Percentiles rank a stretch among this genome's conserved stretches.
These are phyloP conservation scores for Sungouiella thailandica DNA, from an alignment of 805 yeast genomes.

Conservation along the genomic window DNA sequence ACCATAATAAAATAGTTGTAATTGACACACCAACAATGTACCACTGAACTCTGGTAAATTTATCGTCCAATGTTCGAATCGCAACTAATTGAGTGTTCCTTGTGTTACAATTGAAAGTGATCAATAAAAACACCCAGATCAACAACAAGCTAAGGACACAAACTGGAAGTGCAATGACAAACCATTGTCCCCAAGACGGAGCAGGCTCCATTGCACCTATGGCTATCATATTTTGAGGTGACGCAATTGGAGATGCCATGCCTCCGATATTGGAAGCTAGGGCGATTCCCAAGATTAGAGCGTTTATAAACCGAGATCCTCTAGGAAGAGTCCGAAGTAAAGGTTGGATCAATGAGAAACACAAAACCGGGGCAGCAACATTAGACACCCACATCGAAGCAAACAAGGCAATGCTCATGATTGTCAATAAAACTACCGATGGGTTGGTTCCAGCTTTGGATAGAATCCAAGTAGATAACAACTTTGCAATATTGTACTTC, in stretches of 20 bases:
- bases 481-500: constrained; percentile 48
- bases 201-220: constrained; percentile 48
- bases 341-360: constrained; percentile 48
- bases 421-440: constrained; percentile 40
- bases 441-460: constrained; percentile 50
- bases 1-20: constrained; percentile 45
- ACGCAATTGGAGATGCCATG: constrained; percentile 52
- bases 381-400: constrained; percentile 57
- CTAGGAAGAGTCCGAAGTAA: constrained; percentile 37
- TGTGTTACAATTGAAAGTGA: constrained; percentile 47
- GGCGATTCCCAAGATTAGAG: constrained; percentile 44
- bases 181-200: constrained; percentile 57
- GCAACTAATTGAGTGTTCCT: constrained; percentile 45
- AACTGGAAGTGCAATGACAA: constrained; percentile 46
- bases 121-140: constrained; percentile 47
- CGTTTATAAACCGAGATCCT: constrained; percentile 36
- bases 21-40: constrained; percentile 39
- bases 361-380: constrained; percentile 52
- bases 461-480: constrained; percentile 45
- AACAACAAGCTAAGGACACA: constrained; percentile 37
- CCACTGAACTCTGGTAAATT: constrained; percentile 41
- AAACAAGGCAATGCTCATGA: constrained; percentile 48
- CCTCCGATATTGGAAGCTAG: constrained; percentile 51
- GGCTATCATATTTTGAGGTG: constrained; percentile 53
- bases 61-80: constrained; percentile 43